Percentiles rank a stretch among this genome's conserved stretches.
Conservation (phyloP, 176 grass and related monocot species). For the Oryza nivara region DNA sequence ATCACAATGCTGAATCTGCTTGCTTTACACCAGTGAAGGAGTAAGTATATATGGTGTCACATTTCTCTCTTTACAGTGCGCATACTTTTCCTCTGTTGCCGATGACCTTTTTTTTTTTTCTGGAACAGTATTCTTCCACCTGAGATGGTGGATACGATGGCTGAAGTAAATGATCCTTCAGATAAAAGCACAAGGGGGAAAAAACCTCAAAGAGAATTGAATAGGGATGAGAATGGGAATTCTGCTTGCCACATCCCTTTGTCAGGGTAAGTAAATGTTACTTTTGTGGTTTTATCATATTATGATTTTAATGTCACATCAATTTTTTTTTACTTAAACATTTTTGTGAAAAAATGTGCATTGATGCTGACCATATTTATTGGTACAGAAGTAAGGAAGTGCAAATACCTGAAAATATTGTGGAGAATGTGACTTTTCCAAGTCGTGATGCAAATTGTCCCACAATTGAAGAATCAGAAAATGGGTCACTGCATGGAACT, state of each 20-base stretch:
- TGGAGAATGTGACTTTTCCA: conserved; percentile 13
- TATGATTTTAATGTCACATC: conserved; percentile 14
- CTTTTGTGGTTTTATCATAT: not conserved
- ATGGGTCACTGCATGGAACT: conserved; percentile 33
- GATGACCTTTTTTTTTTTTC: conserved; percentile 33
- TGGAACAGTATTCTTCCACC: conserved; percentile 76
- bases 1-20: conserved; percentile 50
- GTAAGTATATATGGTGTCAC: conserved; percentile 59
- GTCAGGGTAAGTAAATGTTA: conserved; percentile 46
- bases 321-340: conserved; percentile 9
- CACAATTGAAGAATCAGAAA: conserved; percentile 40
- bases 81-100: conserved; percentile 34
- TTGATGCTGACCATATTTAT: conserved; percentile 41
- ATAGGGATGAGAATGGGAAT: conserved; percentile 16
- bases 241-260: conserved; percentile 25
- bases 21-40: conserved; percentile 78
- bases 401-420: conserved; percentile 34
- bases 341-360: conserved; percentile 16
- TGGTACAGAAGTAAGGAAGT: conserved; percentile 41
- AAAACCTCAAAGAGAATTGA: conserved; percentile 37
- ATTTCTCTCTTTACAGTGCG: conserved; percentile 18
- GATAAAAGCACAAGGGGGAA: conserved; percentile 39
- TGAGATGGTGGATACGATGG: conserved; percentile 56
- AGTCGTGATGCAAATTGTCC: conserved; percentile 1
- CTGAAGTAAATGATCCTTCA: conserved; percentile 42